Conservation (phyloP, 1,284 basidiomycete species). For the Porogramme epimiltina region DNA sequence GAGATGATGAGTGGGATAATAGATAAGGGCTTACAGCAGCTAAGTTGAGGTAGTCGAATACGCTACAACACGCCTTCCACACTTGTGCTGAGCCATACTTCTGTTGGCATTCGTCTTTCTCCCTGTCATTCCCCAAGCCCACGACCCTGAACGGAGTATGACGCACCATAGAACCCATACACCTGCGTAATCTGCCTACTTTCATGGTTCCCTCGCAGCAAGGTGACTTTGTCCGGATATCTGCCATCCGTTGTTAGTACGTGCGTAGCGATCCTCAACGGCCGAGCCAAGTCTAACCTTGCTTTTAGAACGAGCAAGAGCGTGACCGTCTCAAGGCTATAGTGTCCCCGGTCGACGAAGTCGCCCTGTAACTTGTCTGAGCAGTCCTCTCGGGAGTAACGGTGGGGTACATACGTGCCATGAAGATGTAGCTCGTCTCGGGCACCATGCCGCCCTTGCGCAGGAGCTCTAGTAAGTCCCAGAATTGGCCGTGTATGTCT, state of each 20-base stretch:
- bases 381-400: slow-evolving; percentile 17
- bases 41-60: slow-evolving; percentile 93
- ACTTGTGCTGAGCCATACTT: slow-evolving; percentile 94
- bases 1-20: neutral
- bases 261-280: too few relatives aligned
- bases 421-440: slow-evolving; percentile 95
- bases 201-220: slow-evolving; percentile 95
- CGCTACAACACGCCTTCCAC: slow-evolving; percentile 95
- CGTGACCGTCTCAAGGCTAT: slow-evolving; percentile 95
- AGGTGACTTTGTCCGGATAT: slow-evolving; percentile 90
- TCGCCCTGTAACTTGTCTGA: slow-evolving; percentile 69
- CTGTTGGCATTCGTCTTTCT: slow-evolving; percentile 92
- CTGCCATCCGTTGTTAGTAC: too few relatives aligned
- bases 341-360: slow-evolving; percentile 97
- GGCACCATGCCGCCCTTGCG: slow-evolving; percentile 88
- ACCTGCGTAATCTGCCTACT: slow-evolving; percentile 97
- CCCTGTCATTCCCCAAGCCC: too few relatives aligned
- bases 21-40: slow-evolving; percentile 76
- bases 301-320: slow-evolving; percentile 90
- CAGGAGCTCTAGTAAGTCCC: slow-evolving; percentile 91
- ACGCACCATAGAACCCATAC: slow-evolving; percentile 94
- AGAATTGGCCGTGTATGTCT: slow-evolving; percentile 96
- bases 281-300: slow-evolving; percentile 53
- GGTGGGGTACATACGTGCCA: slow-evolving; percentile 73
- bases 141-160: neutral